Conservation (phyloP, 2,329 filamentous ascomycete species). For the Botrytis fragariae region DNA sequence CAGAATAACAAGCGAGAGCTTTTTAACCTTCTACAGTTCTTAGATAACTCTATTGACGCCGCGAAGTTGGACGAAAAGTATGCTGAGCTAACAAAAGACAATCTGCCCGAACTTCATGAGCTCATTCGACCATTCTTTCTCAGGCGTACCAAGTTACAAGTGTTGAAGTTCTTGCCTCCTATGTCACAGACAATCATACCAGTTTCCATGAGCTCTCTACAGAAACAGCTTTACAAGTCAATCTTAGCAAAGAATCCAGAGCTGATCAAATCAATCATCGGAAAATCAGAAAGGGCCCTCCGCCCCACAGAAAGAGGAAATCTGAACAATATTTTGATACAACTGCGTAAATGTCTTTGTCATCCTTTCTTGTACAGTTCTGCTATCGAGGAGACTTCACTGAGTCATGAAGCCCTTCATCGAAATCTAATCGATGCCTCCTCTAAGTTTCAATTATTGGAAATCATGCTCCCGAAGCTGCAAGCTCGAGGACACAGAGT, state of each 20-base stretch:
- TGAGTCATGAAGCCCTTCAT: slow-evolving; percentile 61
- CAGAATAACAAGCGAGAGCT: slow-evolving; percentile 95
- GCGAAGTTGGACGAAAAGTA: slow-evolving; percentile 73
- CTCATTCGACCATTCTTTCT: slow-evolving; percentile 73
- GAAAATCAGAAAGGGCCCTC: slow-evolving; percentile 55
- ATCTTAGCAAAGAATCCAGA: slow-evolving; percentile 89
- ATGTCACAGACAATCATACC: slow-evolving; percentile 95
- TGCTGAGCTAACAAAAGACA: slow-evolving; percentile 75
- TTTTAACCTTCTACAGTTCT: slow-evolving; percentile 94
- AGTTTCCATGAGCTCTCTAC: slow-evolving; percentile 89
- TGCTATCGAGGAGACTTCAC: slow-evolving; percentile 79
- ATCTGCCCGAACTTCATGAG: slow-evolving; percentile 75
- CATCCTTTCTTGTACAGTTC: slow-evolving; percentile 94
- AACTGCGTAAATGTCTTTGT: slow-evolving; percentile 89
- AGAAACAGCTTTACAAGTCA: slow-evolving; percentile 91
- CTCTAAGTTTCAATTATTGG: slow-evolving; percentile 79
- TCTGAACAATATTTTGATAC: slow-evolving; percentile 92
- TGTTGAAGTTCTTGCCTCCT: slow-evolving; percentile 85
- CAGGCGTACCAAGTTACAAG: slow-evolving; percentile 81
- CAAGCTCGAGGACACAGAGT: slow-evolving; percentile 84
- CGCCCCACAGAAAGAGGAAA: slow-evolving; percentile 72
- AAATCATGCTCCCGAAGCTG: slow-evolving; percentile 83
- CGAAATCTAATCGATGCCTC: slow-evolving; percentile 88
- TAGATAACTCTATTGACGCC: slow-evolving; percentile 70
- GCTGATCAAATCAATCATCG: slow-evolving; percentile 83